Evolutionary conservation across 2,329 filamentous ascomycete genomes (phyloP).

Genomic region (Podosphaera aphanis): DNA sequence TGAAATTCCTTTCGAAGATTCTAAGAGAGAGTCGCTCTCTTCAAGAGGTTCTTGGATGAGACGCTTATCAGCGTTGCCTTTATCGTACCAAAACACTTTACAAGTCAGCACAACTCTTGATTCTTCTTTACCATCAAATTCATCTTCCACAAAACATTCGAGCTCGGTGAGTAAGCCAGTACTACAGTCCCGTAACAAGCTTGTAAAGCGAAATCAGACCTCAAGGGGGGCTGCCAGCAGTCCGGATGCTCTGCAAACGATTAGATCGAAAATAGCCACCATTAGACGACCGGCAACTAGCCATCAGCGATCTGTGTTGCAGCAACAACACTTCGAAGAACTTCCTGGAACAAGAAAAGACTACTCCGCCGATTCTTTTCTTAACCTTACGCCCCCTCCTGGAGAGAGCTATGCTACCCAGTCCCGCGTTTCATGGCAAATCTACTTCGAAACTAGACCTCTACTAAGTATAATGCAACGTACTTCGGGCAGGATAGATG

Average conservation of each 20-base stretch:
- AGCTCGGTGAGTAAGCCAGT: conserved; percentile 15
- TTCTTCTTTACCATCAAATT: conserved; percentile 42
- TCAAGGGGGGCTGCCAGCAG: conserved; percentile 24
- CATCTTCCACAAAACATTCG: conserved; percentile 36
- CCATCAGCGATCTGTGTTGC: conserved; percentile 50
- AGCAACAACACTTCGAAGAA: conserved; percentile 26
- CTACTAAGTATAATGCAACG: background rate
- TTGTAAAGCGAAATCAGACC: conserved; percentile 50
- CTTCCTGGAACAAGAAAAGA: conserved; percentile 8
- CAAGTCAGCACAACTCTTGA: conserved; percentile 42
- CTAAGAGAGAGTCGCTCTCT: conserved; percentile 29
- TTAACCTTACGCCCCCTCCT: conserved; percentile 3
- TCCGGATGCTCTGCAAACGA: conserved; percentile 22
- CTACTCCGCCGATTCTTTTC: conserved; percentile 3
- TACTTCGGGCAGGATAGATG: conserved; percentile 9
- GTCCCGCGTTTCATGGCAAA: conserved; percentile 11
- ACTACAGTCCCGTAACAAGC: conserved; percentile 43
- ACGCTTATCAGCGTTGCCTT: conserved; percentile 41
- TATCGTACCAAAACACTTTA: conserved; percentile 38
- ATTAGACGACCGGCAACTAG: conserved; percentile 56
- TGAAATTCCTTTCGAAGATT: conserved; percentile 8
- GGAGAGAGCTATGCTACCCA: conserved; percentile 7
- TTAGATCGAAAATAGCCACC: conserved; percentile 37
- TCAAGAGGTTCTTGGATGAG: conserved; percentile 50
- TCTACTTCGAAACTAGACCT: conserved; percentile 12